phyloP scores from a whole-genome alignment of 257 asterid species.

The Coffea canephora region DNA sequence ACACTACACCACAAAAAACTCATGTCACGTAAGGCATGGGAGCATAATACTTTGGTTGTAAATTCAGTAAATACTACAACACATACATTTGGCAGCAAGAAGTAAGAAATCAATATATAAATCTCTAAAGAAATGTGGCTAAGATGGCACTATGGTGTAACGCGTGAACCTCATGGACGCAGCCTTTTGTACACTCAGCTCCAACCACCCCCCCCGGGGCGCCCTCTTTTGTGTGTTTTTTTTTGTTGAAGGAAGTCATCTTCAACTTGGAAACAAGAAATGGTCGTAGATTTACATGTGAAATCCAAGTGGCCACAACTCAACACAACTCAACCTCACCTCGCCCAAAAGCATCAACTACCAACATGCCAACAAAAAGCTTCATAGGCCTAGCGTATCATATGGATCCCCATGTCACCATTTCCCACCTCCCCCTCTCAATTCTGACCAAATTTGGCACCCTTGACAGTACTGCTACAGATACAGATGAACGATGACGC shows the following conservation, averaged over 20 bases:
- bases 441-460: background rate
- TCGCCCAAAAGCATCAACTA: background rate
- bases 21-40: background rate
- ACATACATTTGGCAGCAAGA: background rate
- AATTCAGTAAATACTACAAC: background rate
- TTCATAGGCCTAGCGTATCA: background rate
- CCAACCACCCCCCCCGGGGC: too few relatives aligned
- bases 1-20: background rate
- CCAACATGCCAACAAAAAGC: background rate
- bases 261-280: background rate
- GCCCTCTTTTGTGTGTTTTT: too few relatives aligned
- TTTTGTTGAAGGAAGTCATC: too few relatives aligned
- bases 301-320: constrained; percentile 9
- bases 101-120: background rate
- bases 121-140: background rate
- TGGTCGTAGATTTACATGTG: background rate
- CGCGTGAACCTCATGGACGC: constrained; percentile 22
- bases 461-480: background rate
- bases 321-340: background rate
- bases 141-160: constrained; percentile 1
- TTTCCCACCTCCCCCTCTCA: background rate
- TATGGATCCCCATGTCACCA: background rate
- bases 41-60: background rate
- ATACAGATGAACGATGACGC: background rate
- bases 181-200: constrained; percentile 5